Conservation (phyloP, 306 rosid genomes). For the Sophora flavescens region DNA sequence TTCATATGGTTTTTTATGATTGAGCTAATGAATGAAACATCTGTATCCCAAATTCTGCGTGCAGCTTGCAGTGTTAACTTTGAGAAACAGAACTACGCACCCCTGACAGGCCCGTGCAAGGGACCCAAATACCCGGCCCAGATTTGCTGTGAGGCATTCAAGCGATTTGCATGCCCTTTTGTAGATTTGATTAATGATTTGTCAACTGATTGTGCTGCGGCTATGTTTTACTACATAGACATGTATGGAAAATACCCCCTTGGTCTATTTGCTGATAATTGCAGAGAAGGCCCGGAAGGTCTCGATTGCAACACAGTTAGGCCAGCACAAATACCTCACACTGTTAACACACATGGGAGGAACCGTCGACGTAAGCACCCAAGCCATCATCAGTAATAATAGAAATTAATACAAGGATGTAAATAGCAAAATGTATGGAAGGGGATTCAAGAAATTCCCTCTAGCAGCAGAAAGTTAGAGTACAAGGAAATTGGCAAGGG, state of each 20-base stretch:
- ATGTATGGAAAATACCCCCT: slow-evolving; percentile 87
- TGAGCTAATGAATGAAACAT: background rate
- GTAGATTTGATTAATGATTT: slow-evolving; percentile 50
- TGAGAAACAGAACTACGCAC: slow-evolving; percentile 75
- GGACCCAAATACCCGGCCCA: slow-evolving; percentile 79
- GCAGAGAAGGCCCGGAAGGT: slow-evolving; percentile 72
- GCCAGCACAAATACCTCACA: background rate
- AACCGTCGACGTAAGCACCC: background rate
- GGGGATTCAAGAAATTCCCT: background rate
- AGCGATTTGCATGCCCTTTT: slow-evolving; percentile 84
- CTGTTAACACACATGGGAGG: slow-evolving; percentile 15
- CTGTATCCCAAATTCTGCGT: slow-evolving; percentile 18
- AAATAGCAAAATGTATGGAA: background rate
- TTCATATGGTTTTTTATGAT: background rate
- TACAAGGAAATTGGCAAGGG: background rate
- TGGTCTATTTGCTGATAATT: slow-evolving; percentile 77
- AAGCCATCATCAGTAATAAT: background rate
- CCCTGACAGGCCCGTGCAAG: slow-evolving; percentile 87
- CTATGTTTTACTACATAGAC: slow-evolving; percentile 92
- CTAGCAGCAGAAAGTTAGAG: background rate
- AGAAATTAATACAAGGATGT: background rate
- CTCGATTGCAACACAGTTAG: slow-evolving; percentile 55
- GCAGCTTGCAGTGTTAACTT: slow-evolving; percentile 70
- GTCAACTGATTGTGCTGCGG: slow-evolving; percentile 61
- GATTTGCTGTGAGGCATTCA: slow-evolving; percentile 74